Percentiles rank a stretch among this genome's conserved stretches.
Conservation (phyloP, 1,139 yeast species). For the Fermentozyma sake region DNA sequence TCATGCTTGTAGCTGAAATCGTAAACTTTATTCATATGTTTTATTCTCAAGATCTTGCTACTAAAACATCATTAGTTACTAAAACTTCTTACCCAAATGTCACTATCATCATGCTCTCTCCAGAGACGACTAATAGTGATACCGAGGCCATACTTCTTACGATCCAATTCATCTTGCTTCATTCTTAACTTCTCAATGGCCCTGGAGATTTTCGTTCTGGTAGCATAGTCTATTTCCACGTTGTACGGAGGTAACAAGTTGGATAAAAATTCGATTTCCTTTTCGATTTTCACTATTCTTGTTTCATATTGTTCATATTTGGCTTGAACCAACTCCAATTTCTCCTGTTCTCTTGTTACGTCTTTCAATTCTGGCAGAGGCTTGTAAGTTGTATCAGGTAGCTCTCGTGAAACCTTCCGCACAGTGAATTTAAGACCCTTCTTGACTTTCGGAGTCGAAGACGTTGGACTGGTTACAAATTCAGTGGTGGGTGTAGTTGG, state of each 20-base stretch:
- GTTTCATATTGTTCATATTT: slow-evolving; percentile 34
- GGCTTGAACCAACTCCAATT: slow-evolving; percentile 24
- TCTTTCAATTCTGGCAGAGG: slow-evolving; percentile 2
- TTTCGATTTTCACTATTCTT: slow-evolving; percentile 34
- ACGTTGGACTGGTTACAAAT: too few species aligned
- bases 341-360: slow-evolving; percentile 8
- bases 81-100: slow-evolving; percentile 40
- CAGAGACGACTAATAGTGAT: slow-evolving; percentile 42
- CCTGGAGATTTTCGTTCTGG: slow-evolving; percentile 36
- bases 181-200: slow-evolving; percentile 41
- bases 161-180: slow-evolving; percentile 42
- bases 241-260: slow-evolving; percentile 44
- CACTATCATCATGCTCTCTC: slow-evolving; percentile 42
- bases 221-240: slow-evolving; percentile 42
- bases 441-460: too few species aligned
- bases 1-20: too few species aligned
- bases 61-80: slow-evolving; percentile 9
- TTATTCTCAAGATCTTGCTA: too few species aligned
- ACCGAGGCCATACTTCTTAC: slow-evolving; percentile 41
- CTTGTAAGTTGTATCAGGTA: slow-evolving; percentile 10
- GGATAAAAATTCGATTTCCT: slow-evolving; percentile 37
- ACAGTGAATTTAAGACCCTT: slow-evolving; percentile 42
- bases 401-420: slow-evolving; percentile 38
- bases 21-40: too few species aligned
- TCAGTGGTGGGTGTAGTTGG: too few species aligned